Evolutionary conservation across 345 rosid species (phyloP), one percentile per base, ranked within the genome.

Genomic region (Lenwebbia sp.): DNA sequence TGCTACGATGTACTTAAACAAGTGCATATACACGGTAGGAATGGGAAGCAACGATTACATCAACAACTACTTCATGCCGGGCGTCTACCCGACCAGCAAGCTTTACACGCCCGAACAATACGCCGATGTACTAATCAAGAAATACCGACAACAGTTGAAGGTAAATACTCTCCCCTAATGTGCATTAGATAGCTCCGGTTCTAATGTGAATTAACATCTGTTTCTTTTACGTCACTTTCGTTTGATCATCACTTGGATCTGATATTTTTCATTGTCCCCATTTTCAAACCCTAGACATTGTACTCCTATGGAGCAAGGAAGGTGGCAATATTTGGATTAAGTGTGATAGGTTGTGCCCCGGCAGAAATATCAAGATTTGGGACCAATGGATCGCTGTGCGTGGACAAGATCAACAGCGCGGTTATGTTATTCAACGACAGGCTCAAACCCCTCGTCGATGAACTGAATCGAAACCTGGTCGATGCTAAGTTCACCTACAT

Each of bases 31-130:
- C 70, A 44, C 87, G 5, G 87, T 91, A 25, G 89, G 88, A 76
- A 86, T 88, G 37, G 92, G 93, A 70, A 89, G 50, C 87, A 91
- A 91, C 26, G 90, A 91, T n/a, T 90, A 88, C 89, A 65, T 90
- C 47, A 89, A 88, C 89, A 91, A 90, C 81, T 91, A 90, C 86
- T 86, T 90, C 82, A 13, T 89, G 87, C 89, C 90, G 1, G 26
- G 83, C 5, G 49, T 54, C n/a, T 90, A 90, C 83, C 25, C 21
- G 3, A 85, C 91, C 12, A 83, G 91, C 62, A 3, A 41, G 10
- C 55, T 57, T 5, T 88, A 88, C 83, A 88, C 37, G 5, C 87
- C 85, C 0, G 86, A 85, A 11, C 84, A 91, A 54, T 91, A 62
- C 54, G 87, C 92, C 0, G 51, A 82, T 2, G 76, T 86, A 47